Evolutionary conservation across 441 rosid genomes (phyloP).

Genomic region (Populus hybrid): DNA sequence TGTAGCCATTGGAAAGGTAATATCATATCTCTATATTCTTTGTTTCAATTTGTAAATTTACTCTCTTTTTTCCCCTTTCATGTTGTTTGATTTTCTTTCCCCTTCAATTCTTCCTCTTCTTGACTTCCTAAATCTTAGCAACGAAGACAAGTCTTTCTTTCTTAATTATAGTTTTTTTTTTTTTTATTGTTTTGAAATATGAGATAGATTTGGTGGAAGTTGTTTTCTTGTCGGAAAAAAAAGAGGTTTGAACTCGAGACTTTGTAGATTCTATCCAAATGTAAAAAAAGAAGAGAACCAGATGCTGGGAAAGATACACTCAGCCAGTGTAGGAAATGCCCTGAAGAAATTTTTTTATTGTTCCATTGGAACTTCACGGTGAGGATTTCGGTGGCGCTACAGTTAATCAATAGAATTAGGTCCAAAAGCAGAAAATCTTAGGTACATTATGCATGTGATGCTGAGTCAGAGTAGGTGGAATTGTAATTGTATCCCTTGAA

Average conservation of each 20-base stretch:
- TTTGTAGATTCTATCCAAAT: not conserved
- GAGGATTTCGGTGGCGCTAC: not conserved
- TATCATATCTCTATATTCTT: not conserved
- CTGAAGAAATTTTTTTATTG: not conserved
- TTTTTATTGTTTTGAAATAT: not conserved
- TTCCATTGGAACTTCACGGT: not conserved
- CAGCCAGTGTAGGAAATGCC: not conserved
- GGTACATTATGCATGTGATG: not conserved
- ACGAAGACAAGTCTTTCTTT: not conserved
- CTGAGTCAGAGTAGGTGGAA: not conserved
- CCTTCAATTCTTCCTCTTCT: not conserved
- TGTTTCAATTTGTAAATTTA: too few relatives aligned
- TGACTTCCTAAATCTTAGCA: not conserved
- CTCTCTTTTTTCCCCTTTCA: not conserved
- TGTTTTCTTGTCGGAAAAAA: not conserved
- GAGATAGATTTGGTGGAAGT: not conserved
- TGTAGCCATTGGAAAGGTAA: conserved; percentile 81
- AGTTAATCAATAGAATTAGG: not conserved
- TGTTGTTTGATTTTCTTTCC: not conserved
- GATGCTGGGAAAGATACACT: too few relatives aligned
- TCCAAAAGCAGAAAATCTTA: too few relatives aligned
- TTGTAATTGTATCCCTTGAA: not conserved
- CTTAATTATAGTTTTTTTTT: not conserved
- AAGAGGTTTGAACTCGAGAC: not conserved
- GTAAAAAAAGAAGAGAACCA: not conserved